Conservation (phyloP, 441 rosid species). For the Erodium texanum region DNA sequence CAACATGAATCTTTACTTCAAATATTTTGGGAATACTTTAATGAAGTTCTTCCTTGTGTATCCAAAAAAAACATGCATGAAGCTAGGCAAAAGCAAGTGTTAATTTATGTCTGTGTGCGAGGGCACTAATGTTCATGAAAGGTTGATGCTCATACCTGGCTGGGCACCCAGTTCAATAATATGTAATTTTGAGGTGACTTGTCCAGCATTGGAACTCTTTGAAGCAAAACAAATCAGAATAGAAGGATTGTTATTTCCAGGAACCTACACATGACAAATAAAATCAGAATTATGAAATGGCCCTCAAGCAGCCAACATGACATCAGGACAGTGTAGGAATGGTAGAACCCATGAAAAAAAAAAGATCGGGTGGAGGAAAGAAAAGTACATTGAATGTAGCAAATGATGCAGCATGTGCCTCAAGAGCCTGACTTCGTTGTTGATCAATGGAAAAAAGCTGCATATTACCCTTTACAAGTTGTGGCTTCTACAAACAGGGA, state of each 20-base stretch:
- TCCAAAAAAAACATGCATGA: background rate
- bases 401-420: conserved; percentile 98
- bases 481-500: conserved; percentile 53
- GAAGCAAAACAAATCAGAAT: conserved; percentile 83
- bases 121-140: background rate
- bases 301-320: background rate
- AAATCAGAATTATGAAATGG: background rate
- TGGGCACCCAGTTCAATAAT: conserved; percentile 98
- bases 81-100: background rate
- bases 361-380: background rate
- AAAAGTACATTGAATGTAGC: conserved; percentile 62
- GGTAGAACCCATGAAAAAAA: background rate
- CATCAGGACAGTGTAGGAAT: background rate
- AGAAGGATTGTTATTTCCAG: conserved; percentile 93
- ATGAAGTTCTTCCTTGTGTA: background rate
- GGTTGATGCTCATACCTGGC: conserved; percentile 45
- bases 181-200: conserved; percentile 81
- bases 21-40: background rate
- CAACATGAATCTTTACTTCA: too few species aligned
- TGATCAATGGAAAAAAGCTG: conserved; percentile 95
- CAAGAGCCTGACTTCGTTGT: conserved; percentile 99
- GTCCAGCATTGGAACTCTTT: conserved; percentile 83
- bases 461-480: conserved; percentile 95
- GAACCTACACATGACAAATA: conserved; percentile 39
- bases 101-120: background rate